These are phyloP conservation scores for Sanghuangporus sanghuang DNA, from an alignment of 1,284 basidiomycete genomes.

Conservation along the genomic window DNA sequence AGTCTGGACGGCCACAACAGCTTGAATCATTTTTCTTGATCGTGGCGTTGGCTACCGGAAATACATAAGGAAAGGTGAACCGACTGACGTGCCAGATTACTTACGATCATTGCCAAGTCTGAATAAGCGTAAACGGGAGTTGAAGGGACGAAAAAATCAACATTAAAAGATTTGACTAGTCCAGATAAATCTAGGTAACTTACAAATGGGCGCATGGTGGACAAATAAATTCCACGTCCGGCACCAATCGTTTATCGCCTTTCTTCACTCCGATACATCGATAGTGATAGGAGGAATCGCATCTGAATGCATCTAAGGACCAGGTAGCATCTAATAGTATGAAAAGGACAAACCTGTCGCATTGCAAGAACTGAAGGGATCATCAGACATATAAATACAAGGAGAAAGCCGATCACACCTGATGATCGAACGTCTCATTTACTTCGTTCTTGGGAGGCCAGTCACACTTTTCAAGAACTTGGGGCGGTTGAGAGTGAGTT, in stretches of 20 bases:
- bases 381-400: not conserved
- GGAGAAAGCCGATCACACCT: not conserved
- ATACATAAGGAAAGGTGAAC: not conserved
- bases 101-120: slow-evolving; percentile 1
- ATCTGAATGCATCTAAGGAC: not conserved
- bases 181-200: not conserved
- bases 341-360: slow-evolving; percentile 6
- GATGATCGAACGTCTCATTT: slow-evolving; percentile 2
- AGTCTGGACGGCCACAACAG: slow-evolving; percentile 10
- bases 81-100: not conserved
- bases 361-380: slow-evolving; percentile 8
- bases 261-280: slow-evolving; percentile 9
- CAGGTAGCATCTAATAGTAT: not conserved
- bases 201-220: slow-evolving; percentile 7
- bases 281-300: slow-evolving; percentile 10
- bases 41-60: not conserved
- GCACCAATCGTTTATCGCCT: not conserved
- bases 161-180: not conserved
- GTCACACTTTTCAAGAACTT: not conserved
- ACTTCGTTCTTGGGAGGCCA: slow-evolving; percentile 8
- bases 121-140: not conserved
- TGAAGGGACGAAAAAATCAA: not conserved
- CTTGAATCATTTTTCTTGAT: not conserved
- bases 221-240: slow-evolving; percentile 7
- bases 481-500: not conserved